phyloP scores from a whole-genome alignment of 345 rosid species.

The Gossypium thurberi region DNA sequence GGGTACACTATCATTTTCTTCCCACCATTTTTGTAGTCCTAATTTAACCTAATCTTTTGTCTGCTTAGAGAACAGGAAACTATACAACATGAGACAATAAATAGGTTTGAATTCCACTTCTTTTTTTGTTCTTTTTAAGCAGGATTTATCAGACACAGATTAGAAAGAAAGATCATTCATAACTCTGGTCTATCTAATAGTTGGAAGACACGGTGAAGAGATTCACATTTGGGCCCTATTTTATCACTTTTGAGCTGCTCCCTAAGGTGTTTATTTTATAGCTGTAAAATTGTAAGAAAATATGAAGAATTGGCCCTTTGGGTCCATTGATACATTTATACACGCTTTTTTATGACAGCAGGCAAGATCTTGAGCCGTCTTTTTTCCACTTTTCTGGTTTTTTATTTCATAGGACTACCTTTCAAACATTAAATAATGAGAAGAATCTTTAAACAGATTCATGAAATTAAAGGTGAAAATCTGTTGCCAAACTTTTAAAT shows the following conservation, averaged over 20 bases:
- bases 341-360: too few species aligned
- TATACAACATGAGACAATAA: background rate
- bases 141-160: background rate
- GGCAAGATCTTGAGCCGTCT: too few species aligned
- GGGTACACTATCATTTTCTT: background rate
- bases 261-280: too few species aligned
- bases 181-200: background rate
- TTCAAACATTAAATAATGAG: background rate
- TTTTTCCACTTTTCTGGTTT: background rate
- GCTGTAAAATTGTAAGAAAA: too few species aligned
- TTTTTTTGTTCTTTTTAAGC: background rate
- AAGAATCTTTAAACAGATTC: background rate
- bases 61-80: background rate
- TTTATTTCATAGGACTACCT: background rate
- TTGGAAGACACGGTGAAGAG: background rate
- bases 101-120: background rate
- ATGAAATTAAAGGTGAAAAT: background rate
- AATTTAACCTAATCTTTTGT: background rate
- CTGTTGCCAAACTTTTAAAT: background rate
- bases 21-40: background rate
- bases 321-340: too few species aligned
- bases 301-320: too few species aligned
- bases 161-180: background rate
- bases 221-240: too few species aligned
- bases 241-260: too few species aligned